A percentile compares a stretch with the other conserved stretches of the same genome.
These are phyloP conservation scores for Passalora sequoiae DNA, from an alignment of 2,329 filamentous ascomycete species.

Conservation along the genomic window DNA sequence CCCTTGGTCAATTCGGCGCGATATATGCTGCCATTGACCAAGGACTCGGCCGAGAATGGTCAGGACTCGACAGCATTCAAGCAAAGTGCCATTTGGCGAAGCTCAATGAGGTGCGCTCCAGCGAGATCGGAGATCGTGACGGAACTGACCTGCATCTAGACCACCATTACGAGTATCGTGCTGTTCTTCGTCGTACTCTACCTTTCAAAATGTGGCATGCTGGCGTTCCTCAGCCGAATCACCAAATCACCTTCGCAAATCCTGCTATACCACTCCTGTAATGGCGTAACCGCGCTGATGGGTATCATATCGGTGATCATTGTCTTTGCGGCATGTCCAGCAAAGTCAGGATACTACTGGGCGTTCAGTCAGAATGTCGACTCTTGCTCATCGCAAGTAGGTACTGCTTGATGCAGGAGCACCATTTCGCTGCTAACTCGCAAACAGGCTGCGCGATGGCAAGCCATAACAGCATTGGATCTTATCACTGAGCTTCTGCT, in stretches of 20 bases:
- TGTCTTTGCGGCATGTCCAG: constrained; percentile 26
- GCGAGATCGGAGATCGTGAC: neutral
- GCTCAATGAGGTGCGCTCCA: constrained; percentile 25
- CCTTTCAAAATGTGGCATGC: constrained; percentile 31
- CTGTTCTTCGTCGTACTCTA: constrained; percentile 30
- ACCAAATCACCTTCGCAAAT: constrained; percentile 26
- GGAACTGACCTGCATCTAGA: constrained; percentile 17
- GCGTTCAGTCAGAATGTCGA: constrained; percentile 23
- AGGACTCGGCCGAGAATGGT: constrained; percentile 29
- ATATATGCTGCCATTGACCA: constrained; percentile 26
- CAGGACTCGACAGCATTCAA: constrained; percentile 8
- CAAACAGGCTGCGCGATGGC: constrained; percentile 32
- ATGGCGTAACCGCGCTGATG: constrained; percentile 21
- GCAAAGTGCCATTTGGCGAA: constrained; percentile 14
- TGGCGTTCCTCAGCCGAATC: constrained; percentile 31
- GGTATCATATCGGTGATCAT: constrained; percentile 30
- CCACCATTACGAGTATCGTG: constrained; percentile 26
- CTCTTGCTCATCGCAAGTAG: constrained; percentile 28
- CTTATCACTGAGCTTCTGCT: constrained; percentile 34
- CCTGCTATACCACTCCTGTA: constrained; percentile 26
- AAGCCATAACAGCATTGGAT: constrained; percentile 38
- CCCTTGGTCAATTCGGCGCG: constrained; percentile 27
- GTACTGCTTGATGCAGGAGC: neutral
- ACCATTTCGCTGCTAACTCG: constrained; percentile 3
- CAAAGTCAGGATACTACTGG: constrained; percentile 29